A percentile compares a stretch with the other conserved stretches of the same genome.
Evolutionary conservation across 2,329 filamentous ascomycete genomes (phyloP).

Genomic region (Apiospora malaysiana): DNA sequence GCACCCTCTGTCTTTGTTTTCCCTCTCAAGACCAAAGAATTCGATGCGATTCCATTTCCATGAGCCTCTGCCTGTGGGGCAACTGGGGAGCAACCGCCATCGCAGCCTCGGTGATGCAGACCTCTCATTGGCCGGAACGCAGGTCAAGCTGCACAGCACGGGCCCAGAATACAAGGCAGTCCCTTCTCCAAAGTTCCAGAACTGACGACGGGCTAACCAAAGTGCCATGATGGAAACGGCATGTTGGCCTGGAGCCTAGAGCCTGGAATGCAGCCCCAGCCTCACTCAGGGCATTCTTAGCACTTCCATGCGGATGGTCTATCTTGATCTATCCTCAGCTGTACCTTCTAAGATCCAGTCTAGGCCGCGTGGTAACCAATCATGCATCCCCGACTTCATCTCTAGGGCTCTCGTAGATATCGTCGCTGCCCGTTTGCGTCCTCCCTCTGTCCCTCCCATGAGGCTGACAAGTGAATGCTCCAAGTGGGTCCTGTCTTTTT

Average conservation of each 20-base stretch:
- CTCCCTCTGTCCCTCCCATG: background rate
- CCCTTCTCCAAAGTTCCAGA: slow-evolving; percentile 28
- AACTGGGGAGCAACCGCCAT: slow-evolving; percentile 23
- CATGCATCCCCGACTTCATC: background rate
- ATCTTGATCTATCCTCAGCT: background rate
- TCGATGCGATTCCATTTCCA: slow-evolving; percentile 27
- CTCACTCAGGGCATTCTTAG: slow-evolving; percentile 9
- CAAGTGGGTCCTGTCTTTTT: background rate
- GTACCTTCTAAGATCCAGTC: background rate
- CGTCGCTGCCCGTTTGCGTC: background rate
- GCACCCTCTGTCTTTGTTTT: background rate
- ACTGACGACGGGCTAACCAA: slow-evolving; percentile 14
- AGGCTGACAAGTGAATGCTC: background rate
- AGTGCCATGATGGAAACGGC: slow-evolving; percentile 6
- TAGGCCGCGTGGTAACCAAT: background rate
- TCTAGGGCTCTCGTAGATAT: background rate
- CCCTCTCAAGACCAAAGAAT: slow-evolving; percentile 23
- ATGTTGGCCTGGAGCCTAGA: background rate
- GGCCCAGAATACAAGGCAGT: slow-evolving; percentile 18
- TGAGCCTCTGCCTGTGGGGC: slow-evolving; percentile 22
- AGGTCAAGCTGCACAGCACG: slow-evolving; percentile 16
- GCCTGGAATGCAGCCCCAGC: slow-evolving; percentile 9
- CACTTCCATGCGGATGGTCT: background rate
- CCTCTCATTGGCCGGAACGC: background rate
- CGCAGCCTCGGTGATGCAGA: background rate